Base-by-base conservation (phyloP, 371 early-diverging fungal genomes). In the Mucor ambiguus region DNA sequence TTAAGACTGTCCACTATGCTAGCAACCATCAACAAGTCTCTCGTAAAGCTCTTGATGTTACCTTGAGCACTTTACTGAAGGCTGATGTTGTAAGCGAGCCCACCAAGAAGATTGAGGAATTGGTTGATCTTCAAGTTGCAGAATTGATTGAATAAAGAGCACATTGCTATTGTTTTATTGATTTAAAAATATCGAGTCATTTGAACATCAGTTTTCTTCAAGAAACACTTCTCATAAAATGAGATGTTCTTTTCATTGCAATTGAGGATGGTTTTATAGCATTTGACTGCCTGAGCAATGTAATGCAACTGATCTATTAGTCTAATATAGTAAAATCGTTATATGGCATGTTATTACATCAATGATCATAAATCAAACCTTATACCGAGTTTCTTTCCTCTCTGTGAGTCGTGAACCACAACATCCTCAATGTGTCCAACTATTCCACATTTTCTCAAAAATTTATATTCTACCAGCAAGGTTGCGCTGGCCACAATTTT, bases 141-240 rank as follows among this genome's bases (percentile, higher is more conserved):
- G 41, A 67, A 49, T 48, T 65, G 35, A 74, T 38, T 30, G 59
- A 65, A 29, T 71, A 64, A 58, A 64, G 32, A 46, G 14, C 52
- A 22, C 24, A 49, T 29, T 12, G 11, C 30, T 33, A 33, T 33
- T 33, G 32, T 1, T 32, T 56, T 33, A 56, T n/a, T 56, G 56
- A 56, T 30, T 32, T 29, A 52, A 62, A 71, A 73, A 73, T 95
- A 95, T 32, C 79, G 74, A 2, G 89, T 88, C 94, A 95, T 94
- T 75, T 96, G 94, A 61, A 89, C 83, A 57, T 91, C 95, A 80
- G 96, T 95, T 58, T 88, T 82, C n/a, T 69, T 75, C 58, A 97
- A 85, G 1, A 94, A 95, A 71, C 97, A 96, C 78, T 97, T 98
- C 67, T 90, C 88, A 76, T 99, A 99, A 73, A 99, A 99, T 18